These are phyloP conservation scores for Allium fistulosum DNA, from an alignment of 106 monocot species.

Conservation along the genomic window DNA sequence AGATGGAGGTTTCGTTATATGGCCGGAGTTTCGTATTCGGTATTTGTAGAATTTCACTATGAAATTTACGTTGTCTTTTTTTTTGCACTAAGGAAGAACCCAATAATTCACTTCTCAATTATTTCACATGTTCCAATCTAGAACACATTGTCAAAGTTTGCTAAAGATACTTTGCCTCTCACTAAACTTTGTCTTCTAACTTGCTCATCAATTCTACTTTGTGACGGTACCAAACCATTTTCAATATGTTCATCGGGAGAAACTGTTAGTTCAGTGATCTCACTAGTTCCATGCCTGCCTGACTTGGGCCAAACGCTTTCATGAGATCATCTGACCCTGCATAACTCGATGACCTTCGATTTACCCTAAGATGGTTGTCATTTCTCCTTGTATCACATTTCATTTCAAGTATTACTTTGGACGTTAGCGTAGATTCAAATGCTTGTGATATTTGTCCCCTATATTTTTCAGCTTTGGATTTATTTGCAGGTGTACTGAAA, in stretches of 20 bases:
- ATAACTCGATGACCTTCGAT: constrained; percentile 12
- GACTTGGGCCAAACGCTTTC: constrained; percentile 27
- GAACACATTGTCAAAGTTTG: too few species aligned
- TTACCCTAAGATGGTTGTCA: constrained; percentile 15
- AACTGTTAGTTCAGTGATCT: constrained; percentile 34
- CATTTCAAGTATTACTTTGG: constrained; percentile 82
- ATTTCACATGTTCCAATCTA: too few species aligned
- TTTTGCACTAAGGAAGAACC: too few species aligned
- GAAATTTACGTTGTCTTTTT: too few species aligned
- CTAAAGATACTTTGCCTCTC: constrained; percentile 77
- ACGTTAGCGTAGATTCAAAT: constrained; percentile 69
- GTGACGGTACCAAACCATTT: constrained; percentile 21
- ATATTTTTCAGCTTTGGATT: constrained; percentile 85
- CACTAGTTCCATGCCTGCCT: constrained; percentile 29
- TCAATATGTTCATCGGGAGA: constrained; percentile 21
- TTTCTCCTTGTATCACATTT: constrained; percentile 43
- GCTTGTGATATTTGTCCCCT: constrained; percentile 78
- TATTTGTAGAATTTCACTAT: too few species aligned
- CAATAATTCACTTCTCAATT: too few species aligned
- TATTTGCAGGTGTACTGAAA: constrained; percentile 54
- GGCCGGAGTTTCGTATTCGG: too few species aligned
- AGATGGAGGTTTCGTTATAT: too few species aligned
- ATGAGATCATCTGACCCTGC: constrained; percentile 20
- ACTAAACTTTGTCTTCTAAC: constrained; percentile 49
- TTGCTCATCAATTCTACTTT: constrained; percentile 28